Base-by-base conservation (phyloP, 768 basidiomycete species). In the Nidularia pulvinata region DNA sequence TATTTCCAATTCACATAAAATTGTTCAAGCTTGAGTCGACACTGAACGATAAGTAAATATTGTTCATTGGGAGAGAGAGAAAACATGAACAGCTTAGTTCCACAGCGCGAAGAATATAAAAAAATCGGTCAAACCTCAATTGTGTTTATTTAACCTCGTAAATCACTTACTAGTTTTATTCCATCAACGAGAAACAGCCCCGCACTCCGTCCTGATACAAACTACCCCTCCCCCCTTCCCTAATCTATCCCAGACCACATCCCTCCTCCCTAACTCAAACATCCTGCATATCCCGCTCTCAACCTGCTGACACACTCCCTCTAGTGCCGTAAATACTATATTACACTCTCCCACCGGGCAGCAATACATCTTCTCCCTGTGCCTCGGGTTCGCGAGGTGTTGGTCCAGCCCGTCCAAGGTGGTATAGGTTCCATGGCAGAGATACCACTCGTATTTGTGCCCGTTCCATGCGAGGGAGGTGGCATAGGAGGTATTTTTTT, bases 281-380 rank as follows among this genome's bases (percentile, higher is more conserved):
- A 87, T 77, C 0, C 81, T 82, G 63, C 88, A 89, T 32, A 56
- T 67, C 58, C 78, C 81, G 60, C 82, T 84, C 71, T 89, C 86
- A 33, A 89, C 75, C 62, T 89, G 86, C 68, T 83, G 81, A 45
- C 78, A 79, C 50, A 89, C 64, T 4, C 61, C 84, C 50, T 85
- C 86, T 33, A 89, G 73, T 13, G 82, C 77, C 7, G 49, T 57
- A 60, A 85, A 88, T 32, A 65, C 61, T 22, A 49, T 33, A 1
- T 50, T 59, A 59, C 88, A 89, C 7, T 63, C 66, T 6, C 52
- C 55, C 47, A 75, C 63, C 4, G 83, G 84, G 67, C 88, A 89
- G 2, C 75, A 57, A 59, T 84, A 88, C 1, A 77, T 70, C 61
- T 71, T 75, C 1, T 77, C 72, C 56, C 76, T 65, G 61, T 88